Base-by-base conservation (phyloP, 2,329 filamentous ascomycete species). In the Alternaria conjuncta region DNA sequence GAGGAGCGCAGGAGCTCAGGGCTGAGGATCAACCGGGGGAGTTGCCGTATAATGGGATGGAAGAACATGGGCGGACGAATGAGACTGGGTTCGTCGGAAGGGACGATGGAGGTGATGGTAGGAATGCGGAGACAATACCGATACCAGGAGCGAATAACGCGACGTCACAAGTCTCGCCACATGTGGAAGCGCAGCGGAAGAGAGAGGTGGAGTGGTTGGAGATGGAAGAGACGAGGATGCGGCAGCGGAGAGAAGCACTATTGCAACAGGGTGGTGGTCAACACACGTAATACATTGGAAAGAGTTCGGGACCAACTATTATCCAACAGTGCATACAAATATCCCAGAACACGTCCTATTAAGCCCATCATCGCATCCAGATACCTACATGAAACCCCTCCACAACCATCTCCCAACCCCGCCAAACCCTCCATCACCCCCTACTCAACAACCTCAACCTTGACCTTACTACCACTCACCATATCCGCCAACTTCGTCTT, bases 191-290 rank as follows among this genome's bases (percentile, higher is more conserved):
- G 43, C 63, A 60, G 47, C 50, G 56, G 10, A 55, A 41, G 7
- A 45, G 58, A 6, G 57, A 66, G 5, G 47, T 66, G 9, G 60
- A 64, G 18, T 66, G 64, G 60, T 21, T 66, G 30, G 61, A 66
- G 28, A 55, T 26, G 28, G 64, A 64, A 49, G 64, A 66, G n/a
- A 43, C 43, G 4, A 63, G 61, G 3, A 45, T 66, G 15, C 26
- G 64, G n/a, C 57, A 64, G 25, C 28, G 43, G 26, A 18, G 61
- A 30, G 60, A 64, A 25, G 18, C 46, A 28, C 47, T 64, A 21
- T 1, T 51, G 3, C 30, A 58, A 18, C 56, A 58, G 4, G 12
- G 56, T 21, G 28, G 28, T 32, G 49, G 15, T 36, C 32, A 36
- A n/a, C 32, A 36, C 15, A n/a, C 4, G 32, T 36, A 36, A 36